Conservation (phyloP, 2,329 filamentous ascomycete genomes). For the Chalaropsis thielavioides region DNA sequence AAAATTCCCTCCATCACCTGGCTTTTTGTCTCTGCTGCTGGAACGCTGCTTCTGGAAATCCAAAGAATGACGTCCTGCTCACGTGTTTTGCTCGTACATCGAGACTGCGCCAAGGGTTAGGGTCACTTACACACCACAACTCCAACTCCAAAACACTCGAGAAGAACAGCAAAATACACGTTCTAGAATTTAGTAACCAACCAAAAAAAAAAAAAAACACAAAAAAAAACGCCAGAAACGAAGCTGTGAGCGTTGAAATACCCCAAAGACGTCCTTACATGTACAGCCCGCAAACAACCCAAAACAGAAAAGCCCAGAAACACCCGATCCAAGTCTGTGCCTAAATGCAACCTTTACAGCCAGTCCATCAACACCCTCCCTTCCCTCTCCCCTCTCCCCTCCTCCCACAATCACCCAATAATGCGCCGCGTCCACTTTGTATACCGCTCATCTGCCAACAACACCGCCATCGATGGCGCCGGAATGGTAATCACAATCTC, state of each 20-base stretch:
- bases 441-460: constrained; percentile 22
- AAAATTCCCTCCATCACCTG: neutral
- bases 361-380: neutral
- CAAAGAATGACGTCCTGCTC: constrained; percentile 6
- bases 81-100: neutral
- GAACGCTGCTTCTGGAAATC: constrained; percentile 6
- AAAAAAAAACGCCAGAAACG: neutral
- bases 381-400: neutral
- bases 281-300: neutral
- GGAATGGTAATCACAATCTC: constrained; percentile 26
- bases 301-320: neutral
- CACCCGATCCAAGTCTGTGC: neutral
- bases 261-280: neutral
- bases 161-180: neutral
- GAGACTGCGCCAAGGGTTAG: neutral
- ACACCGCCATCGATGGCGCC: constrained; percentile 22
- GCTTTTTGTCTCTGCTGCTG: neutral
- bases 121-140: neutral
- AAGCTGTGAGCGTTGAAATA: neutral
- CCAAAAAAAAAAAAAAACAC: neutral
- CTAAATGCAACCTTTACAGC: neutral
- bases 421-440: constrained; percentile 23
- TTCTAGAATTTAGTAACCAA: neutral
- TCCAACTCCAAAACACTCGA: neutral
- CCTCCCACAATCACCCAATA: constrained; percentile 10